phyloP scores from a whole-genome alignment of 129 eudicot species.

The Arctium lappa region DNA sequence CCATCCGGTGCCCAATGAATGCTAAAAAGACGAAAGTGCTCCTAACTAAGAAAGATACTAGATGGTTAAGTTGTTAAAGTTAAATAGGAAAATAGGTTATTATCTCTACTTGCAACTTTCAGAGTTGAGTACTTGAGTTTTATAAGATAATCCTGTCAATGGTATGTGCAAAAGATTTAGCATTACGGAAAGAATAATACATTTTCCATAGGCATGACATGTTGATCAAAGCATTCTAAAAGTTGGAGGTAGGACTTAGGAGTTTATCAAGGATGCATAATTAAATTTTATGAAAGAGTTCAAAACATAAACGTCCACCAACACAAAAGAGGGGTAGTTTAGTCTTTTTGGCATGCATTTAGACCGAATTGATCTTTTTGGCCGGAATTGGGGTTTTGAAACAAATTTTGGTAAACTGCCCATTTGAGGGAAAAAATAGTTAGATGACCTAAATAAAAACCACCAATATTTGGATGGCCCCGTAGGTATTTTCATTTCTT shows the following conservation, averaged over 20 bases:
- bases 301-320: not conserved
- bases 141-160: too few relatives aligned
- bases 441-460: not conserved
- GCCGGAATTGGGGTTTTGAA: not conserved
- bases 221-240: not conserved
- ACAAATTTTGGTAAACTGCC: not conserved
- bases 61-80: too few relatives aligned
- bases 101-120: too few relatives aligned
- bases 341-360: not conserved
- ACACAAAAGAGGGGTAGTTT: not conserved
- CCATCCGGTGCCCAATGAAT: not conserved
- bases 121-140: too few relatives aligned
- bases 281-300: not conserved
- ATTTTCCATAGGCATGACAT: not conserved
- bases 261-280: not conserved
- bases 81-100: too few relatives aligned
- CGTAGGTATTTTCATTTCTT: not conserved
- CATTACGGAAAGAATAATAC: too few relatives aligned
- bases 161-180: too few relatives aligned
- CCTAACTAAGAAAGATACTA: too few relatives aligned
- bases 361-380: not conserved
- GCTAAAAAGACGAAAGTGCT: too few relatives aligned
- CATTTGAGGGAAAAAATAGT: not conserved
- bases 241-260: not conserved
- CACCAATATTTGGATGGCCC: not conserved